Evolutionary conservation across 2,329 filamentous ascomycete species (phyloP).

Genomic region (Trichoderma harzianum): DNA sequence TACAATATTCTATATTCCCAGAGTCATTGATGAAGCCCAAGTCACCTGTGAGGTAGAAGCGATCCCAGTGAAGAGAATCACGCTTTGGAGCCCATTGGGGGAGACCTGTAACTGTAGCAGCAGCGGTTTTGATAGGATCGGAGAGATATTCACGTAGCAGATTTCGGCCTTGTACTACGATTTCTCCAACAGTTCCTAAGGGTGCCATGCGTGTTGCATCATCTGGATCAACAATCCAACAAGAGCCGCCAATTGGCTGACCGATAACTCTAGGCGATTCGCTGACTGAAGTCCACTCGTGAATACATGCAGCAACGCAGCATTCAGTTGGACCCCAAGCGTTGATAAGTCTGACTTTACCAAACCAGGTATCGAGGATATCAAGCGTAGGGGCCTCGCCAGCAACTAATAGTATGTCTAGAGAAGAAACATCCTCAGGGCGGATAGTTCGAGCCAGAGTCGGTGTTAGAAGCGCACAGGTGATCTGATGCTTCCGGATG

Average conservation of each 20-base stretch:
- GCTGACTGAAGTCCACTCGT: not conserved
- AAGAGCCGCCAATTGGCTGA: constrained; percentile 1
- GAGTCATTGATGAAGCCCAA: constrained; percentile 18
- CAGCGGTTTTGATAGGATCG: not conserved
- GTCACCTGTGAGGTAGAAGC: constrained; percentile 22
- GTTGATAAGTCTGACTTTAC: not conserved
- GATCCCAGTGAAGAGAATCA: not conserved
- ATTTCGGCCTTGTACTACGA: constrained; percentile 7
- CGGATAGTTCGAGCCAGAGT: constrained; percentile 34
- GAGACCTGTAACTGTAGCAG: not conserved
- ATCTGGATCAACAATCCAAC: constrained; percentile 4
- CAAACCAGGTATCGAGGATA: constrained; percentile 13
- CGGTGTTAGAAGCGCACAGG: not conserved
- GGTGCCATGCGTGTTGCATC: constrained; percentile 1
- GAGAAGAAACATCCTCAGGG: constrained; percentile 38
- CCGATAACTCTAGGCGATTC: not conserved
- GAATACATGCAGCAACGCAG: not conserved
- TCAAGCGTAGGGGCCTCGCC: constrained; percentile 9
- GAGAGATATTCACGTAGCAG: constrained; percentile 11
- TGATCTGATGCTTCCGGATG: not conserved
- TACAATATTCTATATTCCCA: constrained; percentile 21
- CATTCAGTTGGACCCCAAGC: constrained; percentile 14
- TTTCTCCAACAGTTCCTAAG: constrained; percentile 12
- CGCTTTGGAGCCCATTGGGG: not conserved
- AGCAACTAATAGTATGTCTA: constrained; percentile 42